Percentiles rank a stretch among this genome's conserved stretches.
phyloP scores from a whole-genome alignment of 371 early-diverging fungal genomes.

The Saksenaea oblongispora region DNA sequence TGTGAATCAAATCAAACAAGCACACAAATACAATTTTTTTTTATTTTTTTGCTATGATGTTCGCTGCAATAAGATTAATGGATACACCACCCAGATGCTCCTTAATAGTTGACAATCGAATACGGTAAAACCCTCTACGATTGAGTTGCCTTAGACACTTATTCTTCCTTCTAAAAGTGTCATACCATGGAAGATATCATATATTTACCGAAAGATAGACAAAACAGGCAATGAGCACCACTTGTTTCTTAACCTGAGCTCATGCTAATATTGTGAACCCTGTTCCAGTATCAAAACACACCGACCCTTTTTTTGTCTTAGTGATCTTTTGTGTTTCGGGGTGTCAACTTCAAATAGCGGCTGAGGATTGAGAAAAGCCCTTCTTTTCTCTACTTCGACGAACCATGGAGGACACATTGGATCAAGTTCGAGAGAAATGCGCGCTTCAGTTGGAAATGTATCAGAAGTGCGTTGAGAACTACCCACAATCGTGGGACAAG shows the following conservation, averaged over 20 bases:
- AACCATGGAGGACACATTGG: conserved; percentile 70
- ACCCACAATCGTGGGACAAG: conserved; percentile 74
- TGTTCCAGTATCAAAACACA: no score
- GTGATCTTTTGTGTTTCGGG: neutral
- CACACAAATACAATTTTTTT: neutral
- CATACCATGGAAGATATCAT: no score
- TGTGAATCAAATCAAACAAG: neutral
- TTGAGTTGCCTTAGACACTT: no score
- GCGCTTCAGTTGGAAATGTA: conserved; percentile 76
- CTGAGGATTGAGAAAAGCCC: neutral
- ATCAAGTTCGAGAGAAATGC: conserved; percentile 79
- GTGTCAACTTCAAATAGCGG: neutral
- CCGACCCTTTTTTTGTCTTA: no score
- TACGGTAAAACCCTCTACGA: no score
- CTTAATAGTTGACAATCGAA: no score
- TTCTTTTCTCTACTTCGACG: neutral
- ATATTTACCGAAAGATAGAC: no score
- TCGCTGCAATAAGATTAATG: neutral
- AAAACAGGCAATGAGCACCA: no score
- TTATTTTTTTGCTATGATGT: no score
- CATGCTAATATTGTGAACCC: no score
- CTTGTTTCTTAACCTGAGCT: no score
- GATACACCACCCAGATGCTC: neutral
- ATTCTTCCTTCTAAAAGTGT: no score
- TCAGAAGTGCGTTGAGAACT: conserved; percentile 75